These are phyloP conservation scores for Cyclotella distinguenda DNA, from an alignment of 108 stramenopile species.

Conservation along the genomic window DNA sequence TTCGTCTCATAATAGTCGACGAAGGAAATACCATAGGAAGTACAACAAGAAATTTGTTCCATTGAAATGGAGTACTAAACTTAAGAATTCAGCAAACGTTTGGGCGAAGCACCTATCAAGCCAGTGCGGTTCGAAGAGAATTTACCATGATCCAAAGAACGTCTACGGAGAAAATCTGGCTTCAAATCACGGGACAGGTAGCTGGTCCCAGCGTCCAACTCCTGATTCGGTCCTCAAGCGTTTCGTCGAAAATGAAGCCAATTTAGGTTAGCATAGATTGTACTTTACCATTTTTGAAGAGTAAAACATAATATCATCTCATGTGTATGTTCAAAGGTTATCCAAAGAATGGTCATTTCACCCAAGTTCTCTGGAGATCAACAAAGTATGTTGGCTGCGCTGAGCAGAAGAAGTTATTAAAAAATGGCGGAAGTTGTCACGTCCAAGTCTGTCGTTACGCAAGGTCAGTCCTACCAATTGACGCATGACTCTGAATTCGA, in stretches of 20 bases:
- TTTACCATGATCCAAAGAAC: slow-evolving; percentile 8
- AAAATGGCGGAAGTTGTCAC: slow-evolving; percentile 1
- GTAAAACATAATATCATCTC: background rate
- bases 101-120: slow-evolving; percentile 12
- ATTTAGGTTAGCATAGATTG: background rate
- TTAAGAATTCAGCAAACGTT: background rate
- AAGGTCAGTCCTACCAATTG: background rate
- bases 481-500: background rate
- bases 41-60: slow-evolving; percentile 11
- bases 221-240: background rate
- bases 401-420: slow-evolving; percentile 7
- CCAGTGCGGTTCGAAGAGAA: background rate
- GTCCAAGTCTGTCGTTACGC: slow-evolving; percentile 9
- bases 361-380: slow-evolving; percentile 3
- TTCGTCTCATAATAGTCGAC: slow-evolving; percentile 4
- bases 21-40: slow-evolving; percentile 10
- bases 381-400: slow-evolving; percentile 5
- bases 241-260: slow-evolving; percentile 3
- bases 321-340: background rate
- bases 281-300: no score
- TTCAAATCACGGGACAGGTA: slow-evolving; percentile 2
- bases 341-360: slow-evolving; percentile 14
- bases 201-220: background rate
- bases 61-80: slow-evolving; percentile 2
- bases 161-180: slow-evolving; percentile 5